These are phyloP conservation scores for Phaeoacremonium minimum DNA, from an alignment of 2,329 filamentous ascomycete species.

Conservation along the genomic window DNA sequence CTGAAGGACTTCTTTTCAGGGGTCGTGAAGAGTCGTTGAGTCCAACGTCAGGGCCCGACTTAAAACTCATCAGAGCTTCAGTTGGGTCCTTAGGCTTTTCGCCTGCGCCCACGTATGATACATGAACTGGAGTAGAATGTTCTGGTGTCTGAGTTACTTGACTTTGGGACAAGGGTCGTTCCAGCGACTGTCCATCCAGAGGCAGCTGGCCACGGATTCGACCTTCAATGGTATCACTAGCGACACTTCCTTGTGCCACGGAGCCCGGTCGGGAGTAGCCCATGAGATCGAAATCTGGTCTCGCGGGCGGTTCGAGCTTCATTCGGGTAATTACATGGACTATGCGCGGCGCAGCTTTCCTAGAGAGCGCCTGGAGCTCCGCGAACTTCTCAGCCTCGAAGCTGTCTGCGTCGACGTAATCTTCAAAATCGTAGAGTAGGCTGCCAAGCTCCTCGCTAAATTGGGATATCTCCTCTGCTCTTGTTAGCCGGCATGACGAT, in stretches of 20 bases:
- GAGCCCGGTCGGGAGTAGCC: no score
- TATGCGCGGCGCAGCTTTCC: constrained; percentile 43
- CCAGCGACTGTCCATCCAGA: neutral
- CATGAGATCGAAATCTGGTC: no score
- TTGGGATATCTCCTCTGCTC: constrained; percentile 43
- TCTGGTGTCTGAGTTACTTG: no score
- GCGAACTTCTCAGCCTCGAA: constrained; percentile 48
- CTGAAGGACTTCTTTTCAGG: no score
- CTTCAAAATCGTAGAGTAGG: constrained; percentile 54
- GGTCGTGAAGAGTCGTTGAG: constrained; percentile 8
- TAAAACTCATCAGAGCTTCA: constrained; percentile 7
- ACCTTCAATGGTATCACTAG: constrained; percentile 5
- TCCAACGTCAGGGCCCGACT: constrained; percentile 12
- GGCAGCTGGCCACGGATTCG: neutral
- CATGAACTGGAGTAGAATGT: no score
- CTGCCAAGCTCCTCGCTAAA: constrained; percentile 43
- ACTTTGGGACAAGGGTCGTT: no score
- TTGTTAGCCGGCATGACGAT: constrained; percentile 6
- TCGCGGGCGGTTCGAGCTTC: constrained; percentile 42
- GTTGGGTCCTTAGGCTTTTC: no score
- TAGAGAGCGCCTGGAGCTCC: constrained; percentile 41
- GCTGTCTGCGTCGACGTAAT: constrained; percentile 42
- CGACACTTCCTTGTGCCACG: no score
- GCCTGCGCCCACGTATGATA: no score
- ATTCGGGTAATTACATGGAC: constrained; percentile 48